Evolutionary conservation across 2,329 filamentous ascomycete species (phyloP).

Genomic region (Beauveria bassiana): DNA sequence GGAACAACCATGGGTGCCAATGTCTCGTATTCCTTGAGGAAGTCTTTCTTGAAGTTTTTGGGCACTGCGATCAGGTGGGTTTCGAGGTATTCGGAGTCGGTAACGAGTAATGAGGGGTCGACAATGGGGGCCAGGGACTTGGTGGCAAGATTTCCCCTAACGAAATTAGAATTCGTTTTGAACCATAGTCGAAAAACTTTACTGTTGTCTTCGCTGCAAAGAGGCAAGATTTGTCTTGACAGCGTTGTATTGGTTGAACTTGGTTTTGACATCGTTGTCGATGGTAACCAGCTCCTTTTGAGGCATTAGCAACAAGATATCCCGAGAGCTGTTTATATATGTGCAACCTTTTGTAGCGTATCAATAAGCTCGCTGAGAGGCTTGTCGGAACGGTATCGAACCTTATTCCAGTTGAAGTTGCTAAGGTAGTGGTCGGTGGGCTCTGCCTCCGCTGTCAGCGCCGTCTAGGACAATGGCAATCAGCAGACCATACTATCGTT

Average conservation of each 20-base stretch:
- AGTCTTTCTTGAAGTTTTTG: conserved; percentile 72
- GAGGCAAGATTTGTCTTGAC: conserved; percentile 77
- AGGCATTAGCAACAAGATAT: conserved; percentile 8
- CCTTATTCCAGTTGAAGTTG: conserved; percentile 92
- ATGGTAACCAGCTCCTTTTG: conserved; percentile 76
- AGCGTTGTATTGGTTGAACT: conserved; percentile 89
- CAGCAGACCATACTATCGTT: conserved; percentile 69
- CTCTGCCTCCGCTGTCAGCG: conserved; percentile 45
- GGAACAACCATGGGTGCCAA: conserved; percentile 88
- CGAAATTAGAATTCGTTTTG: neutral
- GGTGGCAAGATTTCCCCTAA: conserved; percentile 82
- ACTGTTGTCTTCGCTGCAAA: conserved; percentile 84
- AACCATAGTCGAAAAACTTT: conserved; percentile 21
- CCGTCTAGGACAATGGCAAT: conserved; percentile 12
- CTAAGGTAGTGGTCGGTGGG: conserved; percentile 91
- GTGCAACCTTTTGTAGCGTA: conserved; percentile 70
- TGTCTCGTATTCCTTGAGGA: conserved; percentile 82
- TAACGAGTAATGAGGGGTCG: conserved; percentile 69
- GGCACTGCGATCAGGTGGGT: conserved; percentile 92
- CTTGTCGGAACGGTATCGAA: conserved; percentile 92
- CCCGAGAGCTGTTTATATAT: neutral
- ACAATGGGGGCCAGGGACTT: conserved; percentile 90
- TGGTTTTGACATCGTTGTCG: conserved; percentile 92
- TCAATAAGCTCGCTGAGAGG: conserved; percentile 80
- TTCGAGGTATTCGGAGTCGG: conserved; percentile 92